Percentiles rank a stretch among this genome's conserved stretches.
phyloP scores from a whole-genome alignment of 805 yeast species.

The Sugiyamaella mastotermitis region DNA sequence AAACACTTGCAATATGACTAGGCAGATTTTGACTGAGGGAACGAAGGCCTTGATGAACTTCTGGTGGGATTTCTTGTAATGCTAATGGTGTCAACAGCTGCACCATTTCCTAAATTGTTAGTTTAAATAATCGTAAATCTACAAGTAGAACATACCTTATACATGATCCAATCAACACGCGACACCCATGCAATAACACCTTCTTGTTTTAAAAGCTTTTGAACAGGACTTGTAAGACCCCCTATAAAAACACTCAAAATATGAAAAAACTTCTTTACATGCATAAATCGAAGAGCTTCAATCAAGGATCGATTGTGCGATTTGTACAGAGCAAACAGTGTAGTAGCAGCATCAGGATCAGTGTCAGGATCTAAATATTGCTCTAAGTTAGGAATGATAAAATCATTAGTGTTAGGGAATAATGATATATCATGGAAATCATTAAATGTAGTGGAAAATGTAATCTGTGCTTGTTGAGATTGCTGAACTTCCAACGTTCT shows the following conservation, averaged over 20 bases:
- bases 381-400: conserved; percentile 31
- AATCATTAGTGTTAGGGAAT: conserved; percentile 5
- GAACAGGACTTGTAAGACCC: conserved; percentile 58
- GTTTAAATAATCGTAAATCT: conserved; percentile 32
- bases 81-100: conserved; percentile 58
- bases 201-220: conserved; percentile 48
- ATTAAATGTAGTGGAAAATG: not conserved
- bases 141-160: too few species aligned
- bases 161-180: conserved; percentile 60
- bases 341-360: conserved; percentile 54
- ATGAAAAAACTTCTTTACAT: conserved; percentile 53
- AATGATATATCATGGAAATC: conserved; percentile 15
- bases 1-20: conserved; percentile 28
- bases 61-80: conserved; percentile 50
- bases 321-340: conserved; percentile 55
- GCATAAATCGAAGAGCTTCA: conserved; percentile 63
- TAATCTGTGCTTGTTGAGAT: not conserved
- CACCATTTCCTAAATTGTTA: conserved; percentile 43
- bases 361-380: conserved; percentile 36
- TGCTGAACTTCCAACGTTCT: not conserved
- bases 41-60: conserved; percentile 49
- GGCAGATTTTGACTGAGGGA: conserved; percentile 46
- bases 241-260: conserved; percentile 46
- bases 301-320: conserved; percentile 59
- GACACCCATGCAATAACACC: conserved; percentile 55